Evolutionary conservation across 2,329 filamentous ascomycete species (phyloP).

Genomic region (Fusarium napiforme): DNA sequence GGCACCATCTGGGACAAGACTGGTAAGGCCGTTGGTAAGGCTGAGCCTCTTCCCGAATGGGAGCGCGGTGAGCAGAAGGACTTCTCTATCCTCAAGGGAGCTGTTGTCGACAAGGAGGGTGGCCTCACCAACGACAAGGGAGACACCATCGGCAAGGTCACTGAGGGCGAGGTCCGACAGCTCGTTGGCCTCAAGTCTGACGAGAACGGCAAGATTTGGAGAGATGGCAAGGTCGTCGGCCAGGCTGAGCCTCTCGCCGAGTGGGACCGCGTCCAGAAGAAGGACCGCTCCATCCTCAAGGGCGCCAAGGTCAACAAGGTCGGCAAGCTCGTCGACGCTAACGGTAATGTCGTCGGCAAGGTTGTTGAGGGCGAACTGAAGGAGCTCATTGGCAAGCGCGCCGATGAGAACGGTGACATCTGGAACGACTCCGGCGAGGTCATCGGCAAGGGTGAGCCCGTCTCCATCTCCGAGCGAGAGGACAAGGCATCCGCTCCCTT

Average conservation of each 20-base stretch:
- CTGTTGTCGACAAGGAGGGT: conserved; percentile 58
- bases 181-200: conserved; percentile 76
- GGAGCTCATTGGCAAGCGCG: conserved; percentile 70
- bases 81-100: conserved; percentile 32
- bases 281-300: conserved; percentile 59
- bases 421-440: conserved; percentile 77
- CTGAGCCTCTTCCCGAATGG: conserved; percentile 69
- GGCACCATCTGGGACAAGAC: conserved; percentile 72
- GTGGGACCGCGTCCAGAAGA: conserved; percentile 58
- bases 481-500: conserved; percentile 64
- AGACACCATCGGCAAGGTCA: conserved; percentile 68
- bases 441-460: conserved; percentile 72
- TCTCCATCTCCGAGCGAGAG: conserved; percentile 63
- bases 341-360: conserved; percentile 67
- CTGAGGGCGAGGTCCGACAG: conserved; percentile 70
- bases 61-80: conserved; percentile 57
- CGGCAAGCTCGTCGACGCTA: conserved; percentile 66
- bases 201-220: conserved; percentile 73
- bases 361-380: conserved; percentile 72
- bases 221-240: conserved; percentile 73
- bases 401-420: conserved; percentile 75
- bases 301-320: conserved; percentile 68
- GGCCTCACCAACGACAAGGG: conserved; percentile 65
- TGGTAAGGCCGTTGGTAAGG: conserved; percentile 74
- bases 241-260: conserved; percentile 71